Conservation (phyloP, 345 rosid species). For the Alliaria petiolata region DNA sequence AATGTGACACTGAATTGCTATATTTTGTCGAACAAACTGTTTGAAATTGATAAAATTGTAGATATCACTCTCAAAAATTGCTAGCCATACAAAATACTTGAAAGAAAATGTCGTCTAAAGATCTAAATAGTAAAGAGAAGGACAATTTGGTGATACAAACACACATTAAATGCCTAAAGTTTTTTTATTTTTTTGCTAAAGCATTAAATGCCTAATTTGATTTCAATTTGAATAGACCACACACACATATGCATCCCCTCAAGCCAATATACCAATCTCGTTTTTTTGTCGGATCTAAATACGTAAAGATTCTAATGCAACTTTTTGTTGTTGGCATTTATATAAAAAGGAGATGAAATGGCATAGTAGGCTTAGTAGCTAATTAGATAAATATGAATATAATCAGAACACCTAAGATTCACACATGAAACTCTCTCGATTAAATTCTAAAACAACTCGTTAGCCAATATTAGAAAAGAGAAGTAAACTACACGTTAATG, state of each 20-base stretch:
- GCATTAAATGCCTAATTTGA: constrained; percentile 1
- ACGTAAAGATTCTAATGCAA: constrained; percentile 10
- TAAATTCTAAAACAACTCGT: background rate
- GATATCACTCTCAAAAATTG: background rate
- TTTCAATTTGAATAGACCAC: constrained; percentile 26
- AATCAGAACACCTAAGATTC: background rate
- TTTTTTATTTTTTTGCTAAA: no score
- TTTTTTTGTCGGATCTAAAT: constrained; percentile 5
- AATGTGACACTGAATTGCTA: background rate
- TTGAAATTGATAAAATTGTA: background rate
- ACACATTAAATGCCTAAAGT: constrained; percentile 9
- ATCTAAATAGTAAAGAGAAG: background rate
- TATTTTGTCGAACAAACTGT: background rate
- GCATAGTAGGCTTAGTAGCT: background rate
- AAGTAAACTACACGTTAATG: background rate
- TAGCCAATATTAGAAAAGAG: background rate
- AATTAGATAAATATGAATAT: background rate
- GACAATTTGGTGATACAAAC: background rate
- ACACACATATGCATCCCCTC: constrained; percentile 22
- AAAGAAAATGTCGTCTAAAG: constrained; percentile 1
- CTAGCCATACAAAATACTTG: constrained; percentile 8
- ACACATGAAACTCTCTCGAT: background rate
- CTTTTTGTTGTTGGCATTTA: background rate
- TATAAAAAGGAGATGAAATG: background rate
- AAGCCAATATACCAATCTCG: constrained; percentile 11